Base-by-base conservation (phyloP, 2,329 filamentous ascomycete species). In the Akanthomyces uredinophilus region DNA sequence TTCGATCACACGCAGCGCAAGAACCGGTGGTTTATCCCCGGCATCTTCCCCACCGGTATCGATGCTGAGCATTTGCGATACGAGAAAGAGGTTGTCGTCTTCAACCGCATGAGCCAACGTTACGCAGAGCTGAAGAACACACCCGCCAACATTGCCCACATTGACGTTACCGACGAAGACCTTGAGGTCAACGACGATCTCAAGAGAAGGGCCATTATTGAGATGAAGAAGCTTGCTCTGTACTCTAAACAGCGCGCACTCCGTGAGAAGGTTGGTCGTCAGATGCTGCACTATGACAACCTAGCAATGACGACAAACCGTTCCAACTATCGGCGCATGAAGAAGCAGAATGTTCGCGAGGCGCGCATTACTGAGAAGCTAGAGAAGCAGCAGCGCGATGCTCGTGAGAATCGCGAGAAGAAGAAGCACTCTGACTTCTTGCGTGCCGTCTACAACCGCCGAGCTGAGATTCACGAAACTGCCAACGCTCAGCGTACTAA, bases 301-400 rank as follows among this genome's bases (percentile, higher is more conserved):
- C 85, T 98, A 32, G 94, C 93, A 50, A 97, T 97, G 91, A 97
- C 94, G 1, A 94, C 93, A 1, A 99, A 99, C 72, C 88, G 95
- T 56, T 88, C 90, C 59, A 85, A 88, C 70, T 97, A 97, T 74
- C 90, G 95, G 41, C 88, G 95, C 56, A 90, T 95, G 81, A 99
- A 99, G 88, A 98, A 97, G 80, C 94, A 97, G 75, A 96, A 90
- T 55, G 83, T 98, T 55, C 89, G 94, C 41, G 95, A 99, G 77
- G 95, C 95, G 62, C 89, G 94, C 62, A 96, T 99, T 67, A 99
- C 95, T 0, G 95, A 99, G 83, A 99, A 97, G 77, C 86, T 99
- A 2, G 95, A 99, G 84, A 98, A 98, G 79, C 93, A 99, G 75
- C 95, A 99, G 74, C 91, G 95, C 62, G 94, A 98, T 74, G 94